Conservation (phyloP, 176 grass and related monocot species). For the Oryza officinalis region DNA sequence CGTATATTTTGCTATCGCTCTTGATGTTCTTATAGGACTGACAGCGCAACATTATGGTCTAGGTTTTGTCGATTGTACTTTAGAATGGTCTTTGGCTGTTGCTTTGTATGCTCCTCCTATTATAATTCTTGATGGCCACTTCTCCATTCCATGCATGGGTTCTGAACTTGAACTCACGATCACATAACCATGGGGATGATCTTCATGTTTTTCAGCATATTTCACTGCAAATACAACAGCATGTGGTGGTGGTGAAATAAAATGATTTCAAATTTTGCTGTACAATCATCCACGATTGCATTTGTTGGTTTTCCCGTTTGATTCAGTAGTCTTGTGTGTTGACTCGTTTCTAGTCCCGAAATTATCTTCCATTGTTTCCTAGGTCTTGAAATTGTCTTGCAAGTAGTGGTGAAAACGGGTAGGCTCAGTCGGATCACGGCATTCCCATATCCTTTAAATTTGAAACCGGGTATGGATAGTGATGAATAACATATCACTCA, state of each 20-base stretch:
- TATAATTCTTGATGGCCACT: not conserved
- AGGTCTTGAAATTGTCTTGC: not conserved
- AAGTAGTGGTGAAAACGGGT: no score
- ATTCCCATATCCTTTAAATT: no score
- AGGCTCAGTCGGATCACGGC: no score
- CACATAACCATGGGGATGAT: not conserved
- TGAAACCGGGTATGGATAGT: no score
- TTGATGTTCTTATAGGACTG: not conserved
- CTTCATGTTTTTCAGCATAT: not conserved
- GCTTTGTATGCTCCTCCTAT: not conserved
- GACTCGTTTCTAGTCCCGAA: not conserved
- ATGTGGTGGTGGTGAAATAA: not conserved
- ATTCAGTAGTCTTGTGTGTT: not conserved
- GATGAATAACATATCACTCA: no score
- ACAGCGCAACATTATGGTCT: not conserved
- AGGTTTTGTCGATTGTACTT: not conserved
- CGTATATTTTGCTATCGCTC: not conserved
- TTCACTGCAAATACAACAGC: constrained; percentile 1
- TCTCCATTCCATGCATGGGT: not conserved
- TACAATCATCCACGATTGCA: not conserved
- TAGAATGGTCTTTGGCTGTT: not conserved
- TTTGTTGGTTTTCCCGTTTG: not conserved
- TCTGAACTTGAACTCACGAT: not conserved
- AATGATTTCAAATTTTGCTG: not conserved
- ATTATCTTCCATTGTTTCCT: no score